Evolutionary conservation across 306 rosid genomes (phyloP).

Genomic region (Gastrolobium bilobum): DNA sequence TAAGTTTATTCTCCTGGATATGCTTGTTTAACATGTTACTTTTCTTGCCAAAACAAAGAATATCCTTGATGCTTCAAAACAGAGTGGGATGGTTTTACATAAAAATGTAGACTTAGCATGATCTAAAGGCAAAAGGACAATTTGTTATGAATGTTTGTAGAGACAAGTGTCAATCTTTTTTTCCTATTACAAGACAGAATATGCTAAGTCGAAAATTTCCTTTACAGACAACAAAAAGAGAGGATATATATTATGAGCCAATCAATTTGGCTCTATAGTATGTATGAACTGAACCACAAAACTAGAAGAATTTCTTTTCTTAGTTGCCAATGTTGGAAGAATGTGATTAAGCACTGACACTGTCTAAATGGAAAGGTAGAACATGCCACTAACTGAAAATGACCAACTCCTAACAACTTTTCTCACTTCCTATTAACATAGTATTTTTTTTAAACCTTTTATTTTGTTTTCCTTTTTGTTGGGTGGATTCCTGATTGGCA

Average conservation of each 20-base stretch:
- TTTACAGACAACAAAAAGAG: conserved; percentile 24
- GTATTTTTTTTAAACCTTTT: conserved; percentile 47
- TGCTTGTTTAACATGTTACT: conserved; percentile 39
- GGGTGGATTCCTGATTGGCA: conserved; percentile 47
- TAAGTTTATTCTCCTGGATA: conserved; percentile 57
- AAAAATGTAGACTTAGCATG: conserved; percentile 27
- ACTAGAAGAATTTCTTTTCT: conserved; percentile 35
- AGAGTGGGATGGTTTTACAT: conserved; percentile 37
- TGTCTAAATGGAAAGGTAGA: conserved; percentile 49
- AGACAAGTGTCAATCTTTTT: conserved; percentile 25
- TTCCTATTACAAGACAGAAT: conserved; percentile 30
- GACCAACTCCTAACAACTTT: conserved; percentile 66
- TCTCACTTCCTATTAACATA: conserved; percentile 45
- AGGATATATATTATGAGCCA: conserved; percentile 39
- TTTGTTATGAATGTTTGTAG: conserved; percentile 46
- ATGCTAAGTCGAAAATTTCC: conserved; percentile 30
- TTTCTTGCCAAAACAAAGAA: conserved; percentile 49
- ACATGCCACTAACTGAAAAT: conserved; percentile 55
- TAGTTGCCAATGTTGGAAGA: conserved; percentile 20
- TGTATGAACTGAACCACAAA: conserved; percentile 36
- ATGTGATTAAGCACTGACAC: conserved; percentile 46
- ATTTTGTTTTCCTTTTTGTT: conserved; percentile 40
- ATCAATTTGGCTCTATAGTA: conserved; percentile 20
- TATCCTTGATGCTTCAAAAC: conserved; percentile 49
- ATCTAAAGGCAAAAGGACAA: conserved; percentile 43